Evolutionary conservation across 1,284 basidiomycete genomes (phyloP).

Genomic region (Stygiomarasmius scandens): DNA sequence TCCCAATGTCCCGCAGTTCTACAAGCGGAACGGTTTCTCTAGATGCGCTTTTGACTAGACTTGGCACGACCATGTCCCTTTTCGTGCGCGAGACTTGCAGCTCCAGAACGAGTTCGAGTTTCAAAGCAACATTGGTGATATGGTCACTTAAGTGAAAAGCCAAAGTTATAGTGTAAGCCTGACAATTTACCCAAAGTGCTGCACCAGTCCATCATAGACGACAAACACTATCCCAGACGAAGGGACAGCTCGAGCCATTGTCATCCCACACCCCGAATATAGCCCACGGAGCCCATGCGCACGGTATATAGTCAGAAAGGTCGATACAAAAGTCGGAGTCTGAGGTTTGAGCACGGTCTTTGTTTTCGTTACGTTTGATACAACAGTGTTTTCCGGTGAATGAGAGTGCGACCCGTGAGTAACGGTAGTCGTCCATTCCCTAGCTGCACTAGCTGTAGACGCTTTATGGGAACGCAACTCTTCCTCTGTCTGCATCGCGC

Average conservation of each 20-base stretch:
- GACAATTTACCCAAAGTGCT: too few relatives aligned
- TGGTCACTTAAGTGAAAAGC: too few relatives aligned
- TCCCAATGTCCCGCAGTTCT: too few relatives aligned
- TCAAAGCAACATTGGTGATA: too few relatives aligned
- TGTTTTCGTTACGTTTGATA: neutral
- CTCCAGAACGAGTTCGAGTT: too few relatives aligned
- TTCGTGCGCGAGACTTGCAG: too few relatives aligned
- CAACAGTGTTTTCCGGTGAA: too few relatives aligned
- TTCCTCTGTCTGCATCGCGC: slow-evolving; percentile 85
- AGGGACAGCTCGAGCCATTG: slow-evolving; percentile 79
- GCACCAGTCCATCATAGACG: slow-evolving; percentile 72
- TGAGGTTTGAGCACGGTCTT: neutral
- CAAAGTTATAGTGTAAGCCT: too few relatives aligned
- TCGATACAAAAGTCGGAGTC: slow-evolving; percentile 61
- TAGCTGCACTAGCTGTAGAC: slow-evolving; percentile 17
- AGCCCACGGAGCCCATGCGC: slow-evolving; percentile 76
- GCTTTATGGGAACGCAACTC: slow-evolving; percentile 56
- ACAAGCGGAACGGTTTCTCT: too few relatives aligned
- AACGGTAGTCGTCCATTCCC: slow-evolving; percentile 13
- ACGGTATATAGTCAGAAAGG: slow-evolving; percentile 71
- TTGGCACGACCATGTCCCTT: too few relatives aligned
- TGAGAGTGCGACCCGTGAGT: neutral
- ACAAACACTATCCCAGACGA: slow-evolving; percentile 85
- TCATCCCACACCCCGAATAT: slow-evolving; percentile 88
- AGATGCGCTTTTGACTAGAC: too few relatives aligned